Evolutionary conservation across 257 asterid genomes (phyloP).

Genomic region (Rhazya stricta): DNA sequence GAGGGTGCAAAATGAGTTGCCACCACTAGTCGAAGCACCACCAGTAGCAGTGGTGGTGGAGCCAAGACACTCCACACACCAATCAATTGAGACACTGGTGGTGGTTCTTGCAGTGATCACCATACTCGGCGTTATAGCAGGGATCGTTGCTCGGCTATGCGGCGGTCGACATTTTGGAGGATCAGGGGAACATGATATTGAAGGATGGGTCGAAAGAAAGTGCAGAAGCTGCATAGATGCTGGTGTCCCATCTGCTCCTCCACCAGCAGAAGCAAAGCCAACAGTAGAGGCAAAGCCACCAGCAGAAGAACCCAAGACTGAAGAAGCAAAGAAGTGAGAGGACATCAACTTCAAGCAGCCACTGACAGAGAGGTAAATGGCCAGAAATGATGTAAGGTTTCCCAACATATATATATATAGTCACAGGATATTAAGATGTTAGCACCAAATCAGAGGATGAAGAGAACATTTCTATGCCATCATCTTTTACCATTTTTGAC

Average conservation of each 20-base stretch:
- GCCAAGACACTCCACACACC: conserved; percentile 41
- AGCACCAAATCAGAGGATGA: conserved; percentile 1
- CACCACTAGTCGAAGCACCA: conserved; percentile 63
- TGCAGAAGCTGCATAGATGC: conserved; percentile 32
- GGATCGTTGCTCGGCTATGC: conserved; percentile 70
- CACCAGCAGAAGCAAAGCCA: conserved; percentile 16
- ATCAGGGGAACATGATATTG: conserved; percentile 65
- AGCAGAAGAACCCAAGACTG: conserved; percentile 18
- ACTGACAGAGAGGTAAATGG: not conserved
- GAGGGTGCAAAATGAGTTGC: conserved; percentile 40
- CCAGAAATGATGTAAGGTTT: not conserved
- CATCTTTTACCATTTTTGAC: not conserved
- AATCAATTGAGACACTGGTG: conserved; percentile 73
- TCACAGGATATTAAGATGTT: not conserved
- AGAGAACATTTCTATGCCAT: not conserved
- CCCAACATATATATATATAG: not conserved
- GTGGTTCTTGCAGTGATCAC: conserved; percentile 80
- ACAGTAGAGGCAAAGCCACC: conserved; percentile 15
- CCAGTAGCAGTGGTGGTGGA: conserved; percentile 39
- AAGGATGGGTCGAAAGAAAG: conserved; percentile 82
- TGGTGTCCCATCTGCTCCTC: conserved; percentile 19
- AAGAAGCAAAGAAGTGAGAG: conserved; percentile 19
- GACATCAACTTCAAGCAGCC: not conserved
- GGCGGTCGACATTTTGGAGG: conserved; percentile 67
- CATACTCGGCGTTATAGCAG: conserved; percentile 62